These are phyloP conservation scores for Quercus parvula DNA, from an alignment of 306 rosid genomes.

Conservation along the genomic window DNA sequence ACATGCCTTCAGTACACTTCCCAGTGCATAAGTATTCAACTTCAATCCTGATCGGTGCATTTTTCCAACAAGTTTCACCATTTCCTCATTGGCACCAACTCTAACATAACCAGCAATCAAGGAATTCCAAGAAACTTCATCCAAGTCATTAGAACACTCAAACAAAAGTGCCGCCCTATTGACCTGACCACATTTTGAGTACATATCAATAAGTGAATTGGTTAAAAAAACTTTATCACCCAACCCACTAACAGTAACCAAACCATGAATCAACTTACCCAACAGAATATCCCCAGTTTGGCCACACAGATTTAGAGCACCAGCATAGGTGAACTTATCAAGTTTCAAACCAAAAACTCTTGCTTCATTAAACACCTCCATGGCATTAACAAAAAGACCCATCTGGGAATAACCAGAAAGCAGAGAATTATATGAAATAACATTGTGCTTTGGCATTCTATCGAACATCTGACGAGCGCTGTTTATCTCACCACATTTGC, in stretches of 20 bases:
- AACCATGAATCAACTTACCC: constrained; percentile 48
- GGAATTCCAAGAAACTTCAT: constrained; percentile 59
- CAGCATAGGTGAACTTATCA: constrained; percentile 46
- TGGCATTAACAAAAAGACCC: constrained; percentile 18
- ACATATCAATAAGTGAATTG: constrained; percentile 56
- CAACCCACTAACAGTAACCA: constrained; percentile 32
- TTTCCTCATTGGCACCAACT: constrained; percentile 29
- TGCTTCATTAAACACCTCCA: constrained; percentile 33
- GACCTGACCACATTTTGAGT: constrained; percentile 42
- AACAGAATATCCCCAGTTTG: constrained; percentile 21
- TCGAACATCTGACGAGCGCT: constrained; percentile 29
- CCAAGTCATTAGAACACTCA: constrained; percentile 32
- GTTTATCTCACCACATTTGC: constrained; percentile 14
- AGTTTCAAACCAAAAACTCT: constrained; percentile 23
- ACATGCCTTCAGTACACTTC: constrained; percentile 52
- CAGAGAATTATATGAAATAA: constrained; percentile 34
- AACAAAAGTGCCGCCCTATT: constrained; percentile 45
- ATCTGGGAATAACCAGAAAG: constrained; percentile 34
- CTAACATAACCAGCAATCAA: constrained; percentile 48
- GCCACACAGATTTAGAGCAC: constrained; percentile 33
- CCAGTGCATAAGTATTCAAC: constrained; percentile 48
- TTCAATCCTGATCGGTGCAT: constrained; percentile 44
- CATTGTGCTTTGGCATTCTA: constrained; percentile 34
- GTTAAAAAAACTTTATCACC: constrained; percentile 16
- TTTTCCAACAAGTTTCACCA: constrained; percentile 24